phyloP scores from a whole-genome alignment of 176 grass and related monocot genomes.

The Poa pratensis region DNA sequence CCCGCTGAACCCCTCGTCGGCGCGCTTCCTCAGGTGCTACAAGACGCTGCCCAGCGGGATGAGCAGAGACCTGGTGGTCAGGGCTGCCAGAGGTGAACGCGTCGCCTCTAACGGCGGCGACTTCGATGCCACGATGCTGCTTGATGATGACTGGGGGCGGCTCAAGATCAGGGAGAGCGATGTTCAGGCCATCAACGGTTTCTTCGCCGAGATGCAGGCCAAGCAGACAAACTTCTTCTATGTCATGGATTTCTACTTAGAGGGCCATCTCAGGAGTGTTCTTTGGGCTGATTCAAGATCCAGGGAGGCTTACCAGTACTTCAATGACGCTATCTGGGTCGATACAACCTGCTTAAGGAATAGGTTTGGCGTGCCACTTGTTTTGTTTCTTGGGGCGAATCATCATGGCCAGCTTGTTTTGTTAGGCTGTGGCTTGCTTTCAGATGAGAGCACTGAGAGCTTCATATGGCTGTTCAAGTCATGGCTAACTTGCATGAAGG shows the following conservation, averaged over 20 bases:
- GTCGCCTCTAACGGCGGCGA: constrained; percentile 28
- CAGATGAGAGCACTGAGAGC: constrained; percentile 79
- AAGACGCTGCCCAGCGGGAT: constrained; percentile 70
- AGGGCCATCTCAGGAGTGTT: constrained; percentile 73
- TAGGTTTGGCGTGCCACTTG: constrained; percentile 60
- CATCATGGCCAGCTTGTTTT: constrained; percentile 73
- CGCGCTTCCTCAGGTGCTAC: constrained; percentile 67
- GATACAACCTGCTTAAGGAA: constrained; percentile 72
- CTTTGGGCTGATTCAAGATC: constrained; percentile 83
- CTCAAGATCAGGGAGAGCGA: constrained; percentile 65
- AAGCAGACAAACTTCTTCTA: constrained; percentile 79
- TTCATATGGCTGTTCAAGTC: constrained; percentile 73
- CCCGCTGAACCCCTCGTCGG: constrained; percentile 51
- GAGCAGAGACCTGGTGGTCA: constrained; percentile 69
- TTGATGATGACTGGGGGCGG: constrained; percentile 66
- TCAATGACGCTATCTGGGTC: constrained; percentile 61
- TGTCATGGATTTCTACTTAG: constrained; percentile 72
- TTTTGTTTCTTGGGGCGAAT: constrained; percentile 67
- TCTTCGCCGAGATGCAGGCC: constrained; percentile 67
- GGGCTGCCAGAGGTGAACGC: constrained; percentile 57
- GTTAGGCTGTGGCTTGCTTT: constrained; percentile 78
- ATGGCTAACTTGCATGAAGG: constrained; percentile 72
- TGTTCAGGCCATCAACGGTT: constrained; percentile 50
- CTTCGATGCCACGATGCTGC: constrained; percentile 44
- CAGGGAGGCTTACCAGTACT: constrained; percentile 65